phyloP scores from a whole-genome alignment of 352 stramenopile species.

The Blastocystis sp. region DNA sequence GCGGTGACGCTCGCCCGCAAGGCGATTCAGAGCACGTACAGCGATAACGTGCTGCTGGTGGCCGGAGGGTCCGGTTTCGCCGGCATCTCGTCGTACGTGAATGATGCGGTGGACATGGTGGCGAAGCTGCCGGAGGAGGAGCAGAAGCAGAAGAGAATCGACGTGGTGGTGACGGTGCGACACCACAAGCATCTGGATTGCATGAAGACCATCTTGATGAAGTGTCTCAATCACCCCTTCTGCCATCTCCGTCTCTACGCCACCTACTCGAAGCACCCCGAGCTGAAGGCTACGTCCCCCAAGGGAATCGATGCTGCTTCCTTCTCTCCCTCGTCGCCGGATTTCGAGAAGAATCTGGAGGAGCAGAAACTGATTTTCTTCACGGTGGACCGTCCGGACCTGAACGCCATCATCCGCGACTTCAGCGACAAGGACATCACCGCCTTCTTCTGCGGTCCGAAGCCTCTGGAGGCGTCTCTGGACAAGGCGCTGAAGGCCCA shows the following conservation, averaged over 20 bases:
- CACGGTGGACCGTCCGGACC: conserved; percentile 40
- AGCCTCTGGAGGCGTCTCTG: background rate
- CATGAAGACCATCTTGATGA: conserved; percentile 21
- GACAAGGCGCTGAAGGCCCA: conserved; percentile 10
- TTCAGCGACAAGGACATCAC: background rate
- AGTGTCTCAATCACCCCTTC: background rate
- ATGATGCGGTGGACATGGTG: background rate
- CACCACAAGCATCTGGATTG: conserved; percentile 42
- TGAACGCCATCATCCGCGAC: background rate
- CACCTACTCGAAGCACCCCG: conserved; percentile 20
- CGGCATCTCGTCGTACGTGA: conserved; percentile 6
- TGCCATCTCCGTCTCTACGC: conserved; percentile 31
- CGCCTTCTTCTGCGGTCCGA: conserved; percentile 29
- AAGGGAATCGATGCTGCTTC: background rate
- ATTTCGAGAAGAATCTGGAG: background rate
- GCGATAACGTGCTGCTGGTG: conserved; percentile 14
- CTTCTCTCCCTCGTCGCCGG: background rate
- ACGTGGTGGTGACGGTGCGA: conserved; percentile 18
- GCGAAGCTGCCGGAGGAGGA: background rate
- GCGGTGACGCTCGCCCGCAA: background rate
- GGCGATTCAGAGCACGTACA: background rate
- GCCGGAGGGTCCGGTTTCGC: conserved; percentile 29
- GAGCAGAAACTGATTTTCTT: background rate
- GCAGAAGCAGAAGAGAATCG: background rate
- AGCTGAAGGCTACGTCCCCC: background rate